Conservation (phyloP, 805 yeast genomes). For the Spencermartinsiella europaea region DNA sequence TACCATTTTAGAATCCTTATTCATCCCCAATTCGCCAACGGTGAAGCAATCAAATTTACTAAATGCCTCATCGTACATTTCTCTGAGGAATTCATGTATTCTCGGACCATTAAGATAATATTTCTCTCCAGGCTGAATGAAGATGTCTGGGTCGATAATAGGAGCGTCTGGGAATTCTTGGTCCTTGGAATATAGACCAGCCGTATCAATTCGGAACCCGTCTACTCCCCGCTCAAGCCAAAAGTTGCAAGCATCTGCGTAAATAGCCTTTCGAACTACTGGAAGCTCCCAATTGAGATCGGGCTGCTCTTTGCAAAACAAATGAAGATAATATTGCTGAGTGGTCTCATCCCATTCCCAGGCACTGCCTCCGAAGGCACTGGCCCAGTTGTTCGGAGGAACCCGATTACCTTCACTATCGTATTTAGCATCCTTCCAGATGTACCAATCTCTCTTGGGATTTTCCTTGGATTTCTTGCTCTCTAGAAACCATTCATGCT, state of each 20-base stretch:
- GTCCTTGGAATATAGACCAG: constrained; percentile 48
- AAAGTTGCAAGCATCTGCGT: constrained; percentile 44
- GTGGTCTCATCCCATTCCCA: constrained; percentile 54
- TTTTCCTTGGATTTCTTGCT: constrained; percentile 45
- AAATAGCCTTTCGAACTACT: constrained; percentile 36
- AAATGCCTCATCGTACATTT: constrained; percentile 39
- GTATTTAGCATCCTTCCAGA: constrained; percentile 49
- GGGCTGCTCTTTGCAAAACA: constrained; percentile 53
- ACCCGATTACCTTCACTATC: constrained; percentile 43
- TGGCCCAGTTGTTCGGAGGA: constrained; percentile 56
- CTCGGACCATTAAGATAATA: constrained; percentile 45
- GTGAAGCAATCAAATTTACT: constrained; percentile 48
- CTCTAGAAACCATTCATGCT: constrained; percentile 56
- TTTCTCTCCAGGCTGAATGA: constrained; percentile 37
- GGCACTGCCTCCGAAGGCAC: constrained; percentile 48
- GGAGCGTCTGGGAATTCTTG: constrained; percentile 47
- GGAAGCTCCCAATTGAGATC: constrained; percentile 58
- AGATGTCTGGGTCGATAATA: constrained; percentile 36
- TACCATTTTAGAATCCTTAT: constrained; percentile 1
- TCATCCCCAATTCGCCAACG: constrained; percentile 51
- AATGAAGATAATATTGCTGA: constrained; percentile 49
- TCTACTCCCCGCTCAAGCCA: constrained; percentile 55
- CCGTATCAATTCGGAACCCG: constrained; percentile 56
- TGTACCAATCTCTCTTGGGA: constrained; percentile 58
- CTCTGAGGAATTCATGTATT: constrained; percentile 54